Base-by-base conservation (phyloP, 2,329 filamentous ascomycete species). In the Trichoderma atrobrunneum region DNA sequence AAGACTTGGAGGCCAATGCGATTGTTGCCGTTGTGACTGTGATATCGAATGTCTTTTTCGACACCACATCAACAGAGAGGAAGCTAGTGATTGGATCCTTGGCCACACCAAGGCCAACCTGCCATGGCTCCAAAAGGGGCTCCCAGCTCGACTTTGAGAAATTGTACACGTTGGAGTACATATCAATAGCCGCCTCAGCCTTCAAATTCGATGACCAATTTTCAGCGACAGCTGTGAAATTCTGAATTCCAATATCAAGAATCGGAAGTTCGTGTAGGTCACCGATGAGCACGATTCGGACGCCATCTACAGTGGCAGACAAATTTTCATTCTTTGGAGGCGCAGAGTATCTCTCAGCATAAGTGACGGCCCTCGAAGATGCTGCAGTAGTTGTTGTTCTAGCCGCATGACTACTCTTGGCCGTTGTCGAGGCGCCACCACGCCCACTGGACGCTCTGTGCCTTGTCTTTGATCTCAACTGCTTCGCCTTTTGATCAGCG, bases 141-240 rank as follows among this genome's bases (percentile, higher is more conserved):
- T 99, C 96, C 96, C 96, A 99, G 4, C 94, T 94, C 0, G 96
- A 99, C 81, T 99, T 99, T 16, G 96, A 96, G 82, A 99, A 99
- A 82, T 99, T 99, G 86, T 97, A 99, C 30, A 99, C 92, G 78
- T 98, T 99, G 77, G 97, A 89, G 81, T 97, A 97, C 75, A 95
- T 94, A 74, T 98, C 94, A 62, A 99, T 91, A n/a, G 90, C 92
- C 0, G 94, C 93, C 78, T 98, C 94, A 0, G 93, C 95, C 77
- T 91, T 94, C 81, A 99, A 87, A 26, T 91, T 92, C 6, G 91
- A 91, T 1, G 95, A 95, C 96, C 96, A 99, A 79, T 99, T 94
- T 75, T 92, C 90, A 5, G 97, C 93, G 60, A 92, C 90, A 3
- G 95, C 88, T 6, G 90, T 92, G 78, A 98, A 98, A 69, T 91